These are phyloP conservation scores for Komagataella ulmi DNA, from an alignment of 805 yeast species.

Conservation along the genomic window DNA sequence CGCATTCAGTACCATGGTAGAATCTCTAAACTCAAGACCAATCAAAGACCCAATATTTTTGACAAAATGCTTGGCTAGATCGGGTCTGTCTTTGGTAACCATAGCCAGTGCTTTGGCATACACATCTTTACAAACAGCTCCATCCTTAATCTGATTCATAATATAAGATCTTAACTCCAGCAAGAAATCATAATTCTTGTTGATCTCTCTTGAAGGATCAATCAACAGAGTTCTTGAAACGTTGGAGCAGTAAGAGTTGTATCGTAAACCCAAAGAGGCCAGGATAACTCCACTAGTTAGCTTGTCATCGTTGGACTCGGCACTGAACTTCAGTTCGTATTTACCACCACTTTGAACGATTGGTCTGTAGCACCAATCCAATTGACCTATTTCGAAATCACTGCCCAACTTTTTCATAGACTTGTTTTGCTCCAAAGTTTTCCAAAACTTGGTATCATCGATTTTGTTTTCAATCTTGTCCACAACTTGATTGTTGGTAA, in stretches of 20 bases:
- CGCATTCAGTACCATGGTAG: conserved; percentile 55
- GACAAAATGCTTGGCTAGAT: conserved; percentile 48
- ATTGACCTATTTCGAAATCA: conserved; percentile 60
- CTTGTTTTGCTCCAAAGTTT: conserved; percentile 30
- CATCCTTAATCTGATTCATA: conserved; percentile 48
- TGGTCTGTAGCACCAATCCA: conserved; percentile 94
- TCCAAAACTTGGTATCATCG: conserved; percentile 63
- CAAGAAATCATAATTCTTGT: conserved; percentile 65
- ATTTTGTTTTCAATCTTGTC: conserved; percentile 72
- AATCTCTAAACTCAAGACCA: conserved; percentile 83
- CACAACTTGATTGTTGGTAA: conserved; percentile 59
- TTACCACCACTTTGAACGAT: conserved; percentile 81
- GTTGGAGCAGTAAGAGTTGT: conserved; percentile 80
- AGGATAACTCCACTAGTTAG: conserved; percentile 69
- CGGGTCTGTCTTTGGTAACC: conserved; percentile 51
- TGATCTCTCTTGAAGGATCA: conserved; percentile 75
- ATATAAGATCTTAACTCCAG: conserved; percentile 57
- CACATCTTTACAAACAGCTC: conserved; percentile 51
- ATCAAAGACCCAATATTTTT: conserved; percentile 80
- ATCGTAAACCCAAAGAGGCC: conserved; percentile 76
- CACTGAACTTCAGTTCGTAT: conserved; percentile 75
- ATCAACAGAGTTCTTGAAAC: conserved; percentile 80
- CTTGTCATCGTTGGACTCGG: conserved; percentile 54
- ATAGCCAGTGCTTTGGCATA: conserved; percentile 50
- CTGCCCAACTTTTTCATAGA: conserved; percentile 40